Conservation (phyloP, 176 grass and related monocot genomes). For the Chloris gayana region DNA sequence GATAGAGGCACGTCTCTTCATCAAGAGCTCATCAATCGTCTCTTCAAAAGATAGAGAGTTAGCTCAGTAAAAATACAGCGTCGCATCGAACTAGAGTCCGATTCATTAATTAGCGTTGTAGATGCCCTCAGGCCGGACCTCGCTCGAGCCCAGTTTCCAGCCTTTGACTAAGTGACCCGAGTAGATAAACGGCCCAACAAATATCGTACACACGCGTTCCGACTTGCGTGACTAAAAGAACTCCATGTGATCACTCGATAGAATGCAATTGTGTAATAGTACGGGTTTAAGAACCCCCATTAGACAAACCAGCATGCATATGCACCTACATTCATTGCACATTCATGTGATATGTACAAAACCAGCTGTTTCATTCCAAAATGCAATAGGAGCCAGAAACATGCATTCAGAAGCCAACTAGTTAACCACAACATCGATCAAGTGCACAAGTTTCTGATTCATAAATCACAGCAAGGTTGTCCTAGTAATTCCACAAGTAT, state of each 20-base stretch:
- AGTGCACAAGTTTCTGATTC: constrained; percentile 10
- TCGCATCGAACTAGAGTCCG: too few species aligned
- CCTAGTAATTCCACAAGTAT: constrained; percentile 15
- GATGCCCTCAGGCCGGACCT: not conserved
- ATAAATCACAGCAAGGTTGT: constrained; percentile 32
- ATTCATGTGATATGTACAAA: not conserved
- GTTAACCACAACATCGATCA: not conserved
- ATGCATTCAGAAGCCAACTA: not conserved
- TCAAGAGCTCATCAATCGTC: too few species aligned
- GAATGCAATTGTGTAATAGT: not conserved
- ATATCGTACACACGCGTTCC: not conserved
- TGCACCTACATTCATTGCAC: not conserved
- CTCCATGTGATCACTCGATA: not conserved
- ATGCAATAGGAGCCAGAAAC: not conserved
- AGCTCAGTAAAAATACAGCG: too few species aligned
- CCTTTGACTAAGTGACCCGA: too few species aligned
- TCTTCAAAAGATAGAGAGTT: too few species aligned
- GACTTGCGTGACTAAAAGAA: too few species aligned
- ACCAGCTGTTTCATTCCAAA: not conserved
- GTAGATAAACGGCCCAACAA: not conserved
- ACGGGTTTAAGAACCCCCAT: not conserved
- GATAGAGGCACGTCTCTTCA: too few species aligned
- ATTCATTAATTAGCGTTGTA: too few species aligned
- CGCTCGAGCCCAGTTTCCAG: not conserved
- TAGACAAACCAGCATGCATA: not conserved